Conservation (phyloP, 2,329 filamentous ascomycete species). For the Talaromyces sp. region DNA sequence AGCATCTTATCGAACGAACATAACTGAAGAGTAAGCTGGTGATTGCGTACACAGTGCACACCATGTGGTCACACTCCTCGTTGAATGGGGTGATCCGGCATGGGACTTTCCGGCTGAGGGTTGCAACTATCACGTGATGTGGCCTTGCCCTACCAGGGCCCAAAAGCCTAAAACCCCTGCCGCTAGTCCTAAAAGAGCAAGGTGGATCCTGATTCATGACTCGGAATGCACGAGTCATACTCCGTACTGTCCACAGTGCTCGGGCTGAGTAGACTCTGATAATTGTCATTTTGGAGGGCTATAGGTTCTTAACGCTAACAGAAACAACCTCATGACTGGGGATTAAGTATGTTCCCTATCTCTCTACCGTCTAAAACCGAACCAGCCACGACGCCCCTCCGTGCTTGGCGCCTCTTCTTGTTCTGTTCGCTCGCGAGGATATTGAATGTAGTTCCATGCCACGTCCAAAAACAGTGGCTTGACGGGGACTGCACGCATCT, state of each 20-base stretch:
- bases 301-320: neutral
- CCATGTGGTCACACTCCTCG: neutral
- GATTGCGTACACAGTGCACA: neutral
- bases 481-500: conserved; percentile 76
- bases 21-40: neutral
- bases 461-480: conserved; percentile 96
- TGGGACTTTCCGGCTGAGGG: conserved; percentile 10
- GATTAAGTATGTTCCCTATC: neutral
- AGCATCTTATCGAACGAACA: neutral
- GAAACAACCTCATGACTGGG: neutral
- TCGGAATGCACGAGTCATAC: neutral
- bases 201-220: neutral
- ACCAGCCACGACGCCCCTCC: conserved; percentile 71
- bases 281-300: neutral
- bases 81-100: conserved; percentile 13
- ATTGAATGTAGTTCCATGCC: conserved; percentile 96
- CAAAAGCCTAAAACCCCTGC: neutral
- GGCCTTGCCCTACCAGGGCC: neutral
- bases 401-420: conserved; percentile 33
- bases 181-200: neutral
- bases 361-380: conserved; percentile 61
- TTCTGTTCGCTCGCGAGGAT: conserved; percentile 62
- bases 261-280: neutral
- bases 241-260: neutral
- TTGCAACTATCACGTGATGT: conserved; percentile 2